Conservation (phyloP, 176 grass and related monocot species). For the Zoysia pacifica region DNA sequence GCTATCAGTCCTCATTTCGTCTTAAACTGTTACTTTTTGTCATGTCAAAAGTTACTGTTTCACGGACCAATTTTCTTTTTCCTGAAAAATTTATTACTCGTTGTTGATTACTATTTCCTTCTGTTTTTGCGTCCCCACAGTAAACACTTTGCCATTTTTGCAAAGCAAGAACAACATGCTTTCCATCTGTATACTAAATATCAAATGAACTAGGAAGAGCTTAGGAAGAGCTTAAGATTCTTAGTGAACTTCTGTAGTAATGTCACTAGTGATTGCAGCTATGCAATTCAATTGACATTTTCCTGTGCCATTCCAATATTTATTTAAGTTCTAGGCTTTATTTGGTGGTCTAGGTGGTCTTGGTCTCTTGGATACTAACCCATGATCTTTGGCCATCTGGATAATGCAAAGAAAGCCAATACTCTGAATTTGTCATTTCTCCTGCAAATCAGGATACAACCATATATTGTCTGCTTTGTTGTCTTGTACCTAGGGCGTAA, state of each 20-base stretch:
- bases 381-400: too few relatives aligned
- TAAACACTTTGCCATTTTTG: neutral
- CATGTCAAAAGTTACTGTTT: neutral
- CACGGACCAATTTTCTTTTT: neutral
- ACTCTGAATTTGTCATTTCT: neutral
- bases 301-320: neutral
- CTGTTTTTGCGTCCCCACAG: neutral
- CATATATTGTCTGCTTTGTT: neutral
- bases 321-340: neutral
- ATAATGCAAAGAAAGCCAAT: neutral
- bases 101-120: neutral
- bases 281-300: neutral
- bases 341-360: neutral
- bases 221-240: neutral
- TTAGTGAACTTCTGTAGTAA: neutral
- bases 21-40: constrained; percentile 6
- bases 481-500: neutral
- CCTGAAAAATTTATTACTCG: too few relatives aligned
- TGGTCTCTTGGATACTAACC: neutral
- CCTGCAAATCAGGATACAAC: neutral
- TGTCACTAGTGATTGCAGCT: neutral
- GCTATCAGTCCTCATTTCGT: constrained; percentile 16
- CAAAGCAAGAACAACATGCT: constrained; percentile 13
- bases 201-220: neutral
- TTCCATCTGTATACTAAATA: constrained; percentile 8